phyloP scores from a whole-genome alignment of 2,329 filamentous ascomycete genomes.

The Beauveria medogensis region DNA sequence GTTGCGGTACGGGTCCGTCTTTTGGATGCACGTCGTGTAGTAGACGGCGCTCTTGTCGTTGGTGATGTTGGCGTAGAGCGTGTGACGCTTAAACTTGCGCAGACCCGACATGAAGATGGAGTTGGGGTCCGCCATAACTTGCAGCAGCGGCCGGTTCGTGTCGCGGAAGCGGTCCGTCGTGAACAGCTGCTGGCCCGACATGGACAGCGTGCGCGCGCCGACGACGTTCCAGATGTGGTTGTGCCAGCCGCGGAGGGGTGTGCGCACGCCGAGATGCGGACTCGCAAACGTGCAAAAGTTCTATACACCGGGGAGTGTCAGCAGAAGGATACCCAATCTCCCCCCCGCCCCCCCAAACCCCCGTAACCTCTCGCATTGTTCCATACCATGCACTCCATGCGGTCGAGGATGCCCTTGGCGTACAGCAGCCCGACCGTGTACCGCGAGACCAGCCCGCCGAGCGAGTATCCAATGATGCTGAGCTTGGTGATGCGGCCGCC shows the following conservation, averaged over 20 bases:
- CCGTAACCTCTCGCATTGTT: slow-evolving; percentile 11
- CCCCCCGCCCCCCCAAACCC: no score
- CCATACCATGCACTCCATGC: slow-evolving; percentile 63
- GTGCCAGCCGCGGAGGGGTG: slow-evolving; percentile 57
- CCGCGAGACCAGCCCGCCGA: slow-evolving; percentile 78
- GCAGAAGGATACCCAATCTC: background rate
- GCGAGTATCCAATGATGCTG: slow-evolving; percentile 81
- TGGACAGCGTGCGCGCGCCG: slow-evolving; percentile 71
- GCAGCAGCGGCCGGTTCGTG: slow-evolving; percentile 71
- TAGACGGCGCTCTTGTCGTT: slow-evolving; percentile 78
- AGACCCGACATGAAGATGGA: slow-evolving; percentile 82
- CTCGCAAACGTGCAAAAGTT: slow-evolving; percentile 93
- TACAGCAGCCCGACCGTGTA: slow-evolving; percentile 82
- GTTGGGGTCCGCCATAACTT: slow-evolving; percentile 71
- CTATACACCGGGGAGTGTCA: slow-evolving; percentile 24
- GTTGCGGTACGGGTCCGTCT: slow-evolving; percentile 68
- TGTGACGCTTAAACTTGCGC: slow-evolving; percentile 64
- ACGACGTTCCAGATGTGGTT: slow-evolving; percentile 74
- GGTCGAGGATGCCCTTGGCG: slow-evolving; percentile 70
- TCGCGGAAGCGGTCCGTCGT: slow-evolving; percentile 78
- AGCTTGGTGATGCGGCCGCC: slow-evolving; percentile 72
- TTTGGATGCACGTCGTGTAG: slow-evolving; percentile 74
- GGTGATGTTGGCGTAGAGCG: slow-evolving; percentile 76
- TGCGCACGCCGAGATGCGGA: slow-evolving; percentile 70
- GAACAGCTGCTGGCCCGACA: slow-evolving; percentile 81